Evolutionary conservation across 2,329 filamentous ascomycete genomes (phyloP).

Genomic region (Cryphonectria japonica): DNA sequence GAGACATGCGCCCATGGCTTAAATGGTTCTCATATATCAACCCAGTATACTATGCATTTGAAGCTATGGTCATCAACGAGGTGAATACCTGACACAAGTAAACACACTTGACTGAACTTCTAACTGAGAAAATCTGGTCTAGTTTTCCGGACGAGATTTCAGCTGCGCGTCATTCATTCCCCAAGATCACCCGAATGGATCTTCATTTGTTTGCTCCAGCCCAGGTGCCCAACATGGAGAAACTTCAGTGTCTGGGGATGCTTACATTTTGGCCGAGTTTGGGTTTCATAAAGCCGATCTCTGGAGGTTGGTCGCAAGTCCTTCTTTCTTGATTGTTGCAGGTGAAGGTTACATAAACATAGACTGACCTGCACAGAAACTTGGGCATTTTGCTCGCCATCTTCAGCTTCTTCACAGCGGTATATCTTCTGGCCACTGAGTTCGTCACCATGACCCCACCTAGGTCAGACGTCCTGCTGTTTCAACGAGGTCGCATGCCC

Average conservation of each 20-base stretch:
- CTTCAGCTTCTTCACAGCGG: background rate
- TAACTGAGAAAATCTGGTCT: too few species aligned
- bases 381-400: background rate
- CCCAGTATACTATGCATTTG: conserved; percentile 65
- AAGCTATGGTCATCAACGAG: conserved; percentile 66
- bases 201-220: background rate
- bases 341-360: too few species aligned
- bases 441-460: background rate
- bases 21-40: conserved; percentile 64
- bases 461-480: background rate
- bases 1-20: conserved; percentile 65
- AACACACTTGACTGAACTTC: too few species aligned
- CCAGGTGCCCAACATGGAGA: background rate
- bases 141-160: conserved; percentile 2
- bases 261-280: background rate
- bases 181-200: background rate
- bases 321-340: too few species aligned
- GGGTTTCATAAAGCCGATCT: conserved; percentile 3
- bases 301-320: background rate
- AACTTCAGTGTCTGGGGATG: background rate
- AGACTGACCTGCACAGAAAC: background rate
- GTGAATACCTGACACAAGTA: conserved; percentile 37
- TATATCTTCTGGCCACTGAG: background rate
- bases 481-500: background rate
- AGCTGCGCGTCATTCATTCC: background rate